Conservation (phyloP, 2,329 filamentous ascomycete genomes). For the Exserohilum rostratum region DNA sequence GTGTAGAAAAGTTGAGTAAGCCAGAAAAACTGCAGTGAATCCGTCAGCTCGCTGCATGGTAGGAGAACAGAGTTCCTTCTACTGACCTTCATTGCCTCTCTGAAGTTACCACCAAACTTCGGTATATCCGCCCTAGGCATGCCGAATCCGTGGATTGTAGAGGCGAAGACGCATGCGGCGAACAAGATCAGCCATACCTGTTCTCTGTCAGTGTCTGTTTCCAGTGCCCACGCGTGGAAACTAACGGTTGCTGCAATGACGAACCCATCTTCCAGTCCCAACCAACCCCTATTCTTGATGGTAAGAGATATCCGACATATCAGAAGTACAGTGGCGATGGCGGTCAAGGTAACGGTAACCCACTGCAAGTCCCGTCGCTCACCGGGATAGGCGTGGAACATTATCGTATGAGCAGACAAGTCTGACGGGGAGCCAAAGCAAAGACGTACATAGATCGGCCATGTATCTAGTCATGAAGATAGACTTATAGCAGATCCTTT, state of each 20-base stretch:
- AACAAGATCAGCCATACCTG: conserved; percentile 22
- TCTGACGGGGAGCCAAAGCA: neutral
- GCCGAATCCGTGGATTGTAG: conserved; percentile 34
- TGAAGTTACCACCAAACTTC: conserved; percentile 22
- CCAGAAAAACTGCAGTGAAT: conserved; percentile 26
- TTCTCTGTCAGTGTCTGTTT: conserved; percentile 2
- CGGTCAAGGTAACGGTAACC: conserved; percentile 27
- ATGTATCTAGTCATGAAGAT: neutral
- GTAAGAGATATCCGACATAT: conserved; percentile 22
- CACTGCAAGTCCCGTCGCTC: conserved; percentile 30
- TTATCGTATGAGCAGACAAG: conserved; percentile 9
- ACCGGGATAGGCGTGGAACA: conserved; percentile 28
- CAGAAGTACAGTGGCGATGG: conserved; percentile 25
- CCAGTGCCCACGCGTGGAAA: neutral
- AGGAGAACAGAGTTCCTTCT: neutral
- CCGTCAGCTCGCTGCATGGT: neutral
- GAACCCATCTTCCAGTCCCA: conserved; percentile 33
- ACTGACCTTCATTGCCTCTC: conserved; percentile 26
- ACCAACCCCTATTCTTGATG: conserved; percentile 30
- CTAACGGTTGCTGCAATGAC: conserved; percentile 31
- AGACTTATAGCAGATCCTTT: conserved; percentile 1
- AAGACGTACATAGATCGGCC: neutral
- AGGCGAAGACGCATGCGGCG: conserved; percentile 16
- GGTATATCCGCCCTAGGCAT: conserved; percentile 22
- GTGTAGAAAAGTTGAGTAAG: conserved; percentile 31